These are phyloP conservation scores for Iodosphaeria phyllophila DNA, from an alignment of 2,329 filamentous ascomycete species.

Conservation along the genomic window DNA sequence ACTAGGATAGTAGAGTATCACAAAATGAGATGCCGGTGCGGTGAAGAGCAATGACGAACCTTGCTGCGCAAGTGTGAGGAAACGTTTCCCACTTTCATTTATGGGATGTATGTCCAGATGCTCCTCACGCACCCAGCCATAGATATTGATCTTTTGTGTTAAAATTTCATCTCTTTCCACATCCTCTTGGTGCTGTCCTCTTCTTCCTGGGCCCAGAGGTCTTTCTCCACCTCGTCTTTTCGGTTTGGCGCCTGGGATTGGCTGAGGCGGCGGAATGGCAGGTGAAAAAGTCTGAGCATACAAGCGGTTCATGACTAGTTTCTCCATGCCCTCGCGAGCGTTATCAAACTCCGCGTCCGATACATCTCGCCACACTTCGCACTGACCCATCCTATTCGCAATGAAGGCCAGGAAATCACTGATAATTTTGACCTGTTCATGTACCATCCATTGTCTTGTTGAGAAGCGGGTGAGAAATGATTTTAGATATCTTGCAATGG, in stretches of 20 bases:
- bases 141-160: conserved; percentile 91
- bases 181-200: conserved; percentile 94
- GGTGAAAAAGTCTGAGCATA: conserved; percentile 95
- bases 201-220: conserved; percentile 59
- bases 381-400: conserved; percentile 92
- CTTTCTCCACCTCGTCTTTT: conserved; percentile 50
- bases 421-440: conserved; percentile 98
- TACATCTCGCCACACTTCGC: conserved; percentile 90
- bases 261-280: conserved; percentile 67
- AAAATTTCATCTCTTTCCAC: conserved; percentile 93
- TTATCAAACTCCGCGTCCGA: conserved; percentile 98
- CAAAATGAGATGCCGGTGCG: no score
- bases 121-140: conserved; percentile 83
- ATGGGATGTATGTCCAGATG: conserved; percentile 83
- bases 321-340: conserved; percentile 96
- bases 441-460: conserved; percentile 98
- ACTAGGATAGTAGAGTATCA: background rate
- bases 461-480: conserved; percentile 90
- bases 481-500: conserved; percentile 85
- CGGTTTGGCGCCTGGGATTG: conserved; percentile 48
- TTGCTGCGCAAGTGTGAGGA: conserved; percentile 77
- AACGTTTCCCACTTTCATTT: conserved; percentile 71
- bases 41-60: conserved; percentile 36
- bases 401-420: conserved; percentile 94
- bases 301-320: conserved; percentile 93